phyloP scores from a whole-genome alignment of 2,329 filamentous ascomycete genomes.

The Niveomyces coronatus region DNA sequence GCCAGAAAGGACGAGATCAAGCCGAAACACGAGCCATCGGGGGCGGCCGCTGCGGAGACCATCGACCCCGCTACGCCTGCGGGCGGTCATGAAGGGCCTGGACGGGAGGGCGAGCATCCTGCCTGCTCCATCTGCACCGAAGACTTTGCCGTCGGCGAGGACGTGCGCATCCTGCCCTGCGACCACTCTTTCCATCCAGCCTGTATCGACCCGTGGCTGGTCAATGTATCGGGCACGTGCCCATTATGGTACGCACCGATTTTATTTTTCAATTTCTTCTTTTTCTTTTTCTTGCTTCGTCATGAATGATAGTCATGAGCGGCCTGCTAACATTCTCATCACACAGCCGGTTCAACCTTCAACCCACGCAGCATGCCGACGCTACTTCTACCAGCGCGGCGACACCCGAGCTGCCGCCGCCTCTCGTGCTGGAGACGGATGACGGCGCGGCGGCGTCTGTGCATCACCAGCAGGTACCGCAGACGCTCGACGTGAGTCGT shows the following conservation, averaged over 20 bases:
- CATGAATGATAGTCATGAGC: too few relatives aligned
- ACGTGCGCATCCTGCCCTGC: slow-evolving; percentile 58
- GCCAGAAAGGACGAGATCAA: background rate
- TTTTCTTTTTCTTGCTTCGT: background rate
- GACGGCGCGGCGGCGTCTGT: slow-evolving; percentile 22
- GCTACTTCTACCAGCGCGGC: slow-evolving; percentile 15
- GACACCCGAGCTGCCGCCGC: slow-evolving; percentile 26
- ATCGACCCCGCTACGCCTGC: too few relatives aligned
- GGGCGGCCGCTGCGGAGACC: too few relatives aligned
- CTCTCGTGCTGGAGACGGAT: slow-evolving; percentile 29
- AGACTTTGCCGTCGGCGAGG: slow-evolving; percentile 55
- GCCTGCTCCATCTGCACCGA: slow-evolving; percentile 62
- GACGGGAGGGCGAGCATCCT: slow-evolving; percentile 29
- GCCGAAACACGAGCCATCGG: background rate
- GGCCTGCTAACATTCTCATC: slow-evolving; percentile 13
- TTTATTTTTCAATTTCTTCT: slow-evolving; percentile 10
- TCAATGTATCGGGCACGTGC: slow-evolving; percentile 60
- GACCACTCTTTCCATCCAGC: slow-evolving; percentile 57
- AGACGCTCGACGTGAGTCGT: slow-evolving; percentile 45
- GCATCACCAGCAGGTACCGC: slow-evolving; percentile 34
- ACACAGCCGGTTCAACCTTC: slow-evolving; percentile 44
- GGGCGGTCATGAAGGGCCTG: slow-evolving; percentile 7
- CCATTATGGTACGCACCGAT: slow-evolving; percentile 60
- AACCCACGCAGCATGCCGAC: slow-evolving; percentile 25
- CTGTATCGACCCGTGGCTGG: slow-evolving; percentile 60